These are phyloP conservation scores for Saksenaea oblongispora DNA, from an alignment of 371 early-diverging fungal species.

Conservation along the genomic window DNA sequence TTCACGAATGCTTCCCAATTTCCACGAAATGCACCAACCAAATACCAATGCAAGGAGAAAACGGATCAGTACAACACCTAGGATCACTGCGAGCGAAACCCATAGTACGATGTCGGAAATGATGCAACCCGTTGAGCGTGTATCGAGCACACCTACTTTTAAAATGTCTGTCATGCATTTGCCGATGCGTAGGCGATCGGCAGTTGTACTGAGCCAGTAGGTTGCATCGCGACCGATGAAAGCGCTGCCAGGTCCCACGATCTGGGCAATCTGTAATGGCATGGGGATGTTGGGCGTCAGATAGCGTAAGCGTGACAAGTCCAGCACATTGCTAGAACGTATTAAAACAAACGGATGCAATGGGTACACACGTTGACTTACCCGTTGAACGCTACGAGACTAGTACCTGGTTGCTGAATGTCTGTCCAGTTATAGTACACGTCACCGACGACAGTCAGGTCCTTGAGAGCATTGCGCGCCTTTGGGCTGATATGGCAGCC, in stretches of 20 bases:
- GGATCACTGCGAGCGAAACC: slow-evolving; percentile 75
- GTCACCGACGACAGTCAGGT: slow-evolving; percentile 57
- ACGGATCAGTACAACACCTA: slow-evolving; percentile 78
- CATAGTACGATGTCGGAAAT: slow-evolving; percentile 76
- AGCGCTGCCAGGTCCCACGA: slow-evolving; percentile 51
- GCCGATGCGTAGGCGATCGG: slow-evolving; percentile 54
- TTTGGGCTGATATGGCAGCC: slow-evolving; percentile 69
- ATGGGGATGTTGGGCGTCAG: slow-evolving; percentile 50
- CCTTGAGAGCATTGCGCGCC: slow-evolving; percentile 46
- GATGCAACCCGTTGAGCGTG: slow-evolving; percentile 77
- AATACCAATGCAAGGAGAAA: slow-evolving; percentile 84
- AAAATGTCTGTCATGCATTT: slow-evolving; percentile 71
- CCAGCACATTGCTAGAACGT: slow-evolving; percentile 51
- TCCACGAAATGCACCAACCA: slow-evolving; percentile 78
- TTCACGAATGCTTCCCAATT: slow-evolving; percentile 71
- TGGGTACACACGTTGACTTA: slow-evolving; percentile 27
- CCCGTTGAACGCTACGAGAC: slow-evolving; percentile 77
- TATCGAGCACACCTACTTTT: slow-evolving; percentile 78
- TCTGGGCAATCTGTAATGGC: slow-evolving; percentile 42
- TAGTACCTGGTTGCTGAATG: slow-evolving; percentile 53
- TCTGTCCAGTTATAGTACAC: slow-evolving; percentile 80
- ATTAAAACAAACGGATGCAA: background rate
- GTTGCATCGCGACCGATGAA: slow-evolving; percentile 66
- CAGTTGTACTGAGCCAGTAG: slow-evolving; percentile 57
- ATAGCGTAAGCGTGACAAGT: slow-evolving; percentile 43